phyloP scores from a whole-genome alignment of 148 eudicot genomes.

The Heliamphora exappendiculata region DNA sequence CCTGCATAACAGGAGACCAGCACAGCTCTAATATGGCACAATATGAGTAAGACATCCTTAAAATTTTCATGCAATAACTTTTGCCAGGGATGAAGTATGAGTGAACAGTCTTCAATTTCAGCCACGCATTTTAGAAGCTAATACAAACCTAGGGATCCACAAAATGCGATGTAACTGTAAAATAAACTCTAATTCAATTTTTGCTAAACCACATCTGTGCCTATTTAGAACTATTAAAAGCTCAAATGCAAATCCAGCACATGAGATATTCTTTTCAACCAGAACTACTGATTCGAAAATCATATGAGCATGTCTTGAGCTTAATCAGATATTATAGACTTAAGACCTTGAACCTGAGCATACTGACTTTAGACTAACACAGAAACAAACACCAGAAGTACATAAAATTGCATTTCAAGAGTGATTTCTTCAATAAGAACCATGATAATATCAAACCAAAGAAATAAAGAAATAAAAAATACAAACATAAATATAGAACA shows the following conservation, averaged over 20 bases:
- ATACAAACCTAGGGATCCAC: too few species aligned
- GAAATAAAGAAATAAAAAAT: background rate
- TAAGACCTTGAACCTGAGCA: conserved; percentile 2
- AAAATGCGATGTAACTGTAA: background rate
- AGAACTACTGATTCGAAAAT: background rate
- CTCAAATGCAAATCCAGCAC: background rate
- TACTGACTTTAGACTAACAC: background rate
- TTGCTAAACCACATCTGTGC: background rate
- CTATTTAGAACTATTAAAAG: background rate
- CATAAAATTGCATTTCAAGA: background rate
- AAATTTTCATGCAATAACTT: background rate
- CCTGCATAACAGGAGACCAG: background rate
- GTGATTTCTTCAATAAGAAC: background rate
- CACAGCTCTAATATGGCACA: background rate
- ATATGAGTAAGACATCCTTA: background rate
- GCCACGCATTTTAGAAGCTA: background rate
- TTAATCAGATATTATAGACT: background rate
- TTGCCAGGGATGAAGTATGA: background rate
- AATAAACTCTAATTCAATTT: background rate
- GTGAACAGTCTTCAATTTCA: background rate
- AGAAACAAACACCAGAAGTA: background rate
- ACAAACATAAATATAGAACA: background rate
- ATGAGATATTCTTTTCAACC: background rate
- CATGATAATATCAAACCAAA: background rate
- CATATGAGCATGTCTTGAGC: background rate